Conservation (phyloP, 2,329 filamentous ascomycete species). For the Sphaerulina populicola region DNA sequence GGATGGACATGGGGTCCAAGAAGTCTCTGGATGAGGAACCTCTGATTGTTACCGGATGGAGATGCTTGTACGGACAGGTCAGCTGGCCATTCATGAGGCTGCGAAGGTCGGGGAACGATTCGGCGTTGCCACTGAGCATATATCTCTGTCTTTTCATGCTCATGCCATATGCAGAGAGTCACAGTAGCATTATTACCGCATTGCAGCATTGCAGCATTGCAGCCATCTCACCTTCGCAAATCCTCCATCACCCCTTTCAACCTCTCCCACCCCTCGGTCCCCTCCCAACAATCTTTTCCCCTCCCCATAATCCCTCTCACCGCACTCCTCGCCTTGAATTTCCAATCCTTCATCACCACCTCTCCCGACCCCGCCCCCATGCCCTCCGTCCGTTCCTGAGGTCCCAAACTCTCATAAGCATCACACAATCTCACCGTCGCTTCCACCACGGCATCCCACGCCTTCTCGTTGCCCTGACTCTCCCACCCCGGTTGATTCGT, state of each 20-base stretch:
- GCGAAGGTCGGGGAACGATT: neutral
- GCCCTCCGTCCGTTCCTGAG: constrained; percentile 45
- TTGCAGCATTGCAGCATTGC: no score
- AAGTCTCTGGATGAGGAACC: neutral
- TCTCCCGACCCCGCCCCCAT: constrained; percentile 43
- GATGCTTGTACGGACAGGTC: neutral
- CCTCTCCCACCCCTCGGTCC: constrained; percentile 56
- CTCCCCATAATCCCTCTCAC: constrained; percentile 75
- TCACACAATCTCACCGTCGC: constrained; percentile 75
- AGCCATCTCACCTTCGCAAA: no score
- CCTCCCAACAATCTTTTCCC: constrained; percentile 76
- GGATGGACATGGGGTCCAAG: neutral
- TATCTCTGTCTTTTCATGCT: no score
- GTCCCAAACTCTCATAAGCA: constrained; percentile 66
- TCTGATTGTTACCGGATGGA: neutral
- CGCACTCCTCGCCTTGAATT: constrained; percentile 77
- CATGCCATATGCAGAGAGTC: no score
- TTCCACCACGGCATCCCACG: constrained; percentile 65
- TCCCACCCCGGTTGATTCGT: constrained; percentile 48
- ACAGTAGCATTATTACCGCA: no score
- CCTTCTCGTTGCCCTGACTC: constrained; percentile 48
- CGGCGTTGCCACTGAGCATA: no score
- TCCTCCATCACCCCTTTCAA: constrained; percentile 44
- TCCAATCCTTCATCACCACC: constrained; percentile 71
- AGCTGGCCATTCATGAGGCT: neutral